Conservation (phyloP, 805 yeast species). For the Candida nanaspora region DNA sequence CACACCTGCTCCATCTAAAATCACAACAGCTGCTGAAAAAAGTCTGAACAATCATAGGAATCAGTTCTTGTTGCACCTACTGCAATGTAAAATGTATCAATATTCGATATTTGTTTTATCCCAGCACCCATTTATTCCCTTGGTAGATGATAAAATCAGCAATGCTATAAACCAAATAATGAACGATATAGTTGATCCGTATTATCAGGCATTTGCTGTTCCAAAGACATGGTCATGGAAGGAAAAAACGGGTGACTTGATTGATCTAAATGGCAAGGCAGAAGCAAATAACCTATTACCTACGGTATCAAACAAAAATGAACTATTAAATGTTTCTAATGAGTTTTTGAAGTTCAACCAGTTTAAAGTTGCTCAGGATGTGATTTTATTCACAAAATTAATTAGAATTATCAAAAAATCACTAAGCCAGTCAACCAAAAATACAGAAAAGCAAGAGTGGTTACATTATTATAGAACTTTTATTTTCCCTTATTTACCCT, state of each 20-base stretch:
- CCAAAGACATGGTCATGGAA: background rate
- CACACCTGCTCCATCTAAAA: no score
- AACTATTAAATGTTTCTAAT: conserved; percentile 39
- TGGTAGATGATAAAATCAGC: conserved; percentile 43
- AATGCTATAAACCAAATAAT: conserved; percentile 42
- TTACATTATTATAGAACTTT: conserved; percentile 55
- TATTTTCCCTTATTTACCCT: conserved; percentile 48
- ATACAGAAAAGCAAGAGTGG: conserved; percentile 32
- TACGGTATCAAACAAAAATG: conserved; percentile 28
- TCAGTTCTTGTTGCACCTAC: conserved; percentile 42
- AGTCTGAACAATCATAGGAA: conserved; percentile 31
- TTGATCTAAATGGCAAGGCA: background rate
- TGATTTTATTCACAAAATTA: conserved; percentile 45
- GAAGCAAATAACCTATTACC: conserved; percentile 22
- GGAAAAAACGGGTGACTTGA: no score
- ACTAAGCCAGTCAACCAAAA: conserved; percentile 1
- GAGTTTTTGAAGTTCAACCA: conserved; percentile 49
- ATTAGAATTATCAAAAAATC: conserved; percentile 45
- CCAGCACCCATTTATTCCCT: conserved; percentile 54
- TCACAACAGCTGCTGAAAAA: no score
- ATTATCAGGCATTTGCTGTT: conserved; percentile 21
- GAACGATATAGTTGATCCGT: conserved; percentile 41
- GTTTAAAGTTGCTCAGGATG: conserved; percentile 40
- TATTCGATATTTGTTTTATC: conserved; percentile 55
- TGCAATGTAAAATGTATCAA: conserved; percentile 54